These are phyloP conservation scores for Verbena officinalis DNA, from an alignment of 257 asterid species.

Conservation along the genomic window DNA sequence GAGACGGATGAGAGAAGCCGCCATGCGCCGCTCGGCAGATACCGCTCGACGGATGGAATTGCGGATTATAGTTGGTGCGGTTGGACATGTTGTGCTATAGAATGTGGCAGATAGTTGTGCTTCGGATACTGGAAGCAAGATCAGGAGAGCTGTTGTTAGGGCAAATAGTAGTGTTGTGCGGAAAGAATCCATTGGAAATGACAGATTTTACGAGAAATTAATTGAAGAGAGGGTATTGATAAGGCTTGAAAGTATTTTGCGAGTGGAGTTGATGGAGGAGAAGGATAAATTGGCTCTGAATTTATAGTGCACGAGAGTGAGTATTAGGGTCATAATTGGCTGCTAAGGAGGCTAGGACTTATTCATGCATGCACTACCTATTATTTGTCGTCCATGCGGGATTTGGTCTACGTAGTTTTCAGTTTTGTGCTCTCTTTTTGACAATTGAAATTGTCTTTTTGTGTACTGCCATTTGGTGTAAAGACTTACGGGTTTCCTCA, in stretches of 20 bases:
- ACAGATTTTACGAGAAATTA: too few species aligned
- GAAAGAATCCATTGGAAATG: background rate
- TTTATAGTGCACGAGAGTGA: constrained; percentile 25
- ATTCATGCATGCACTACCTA: background rate
- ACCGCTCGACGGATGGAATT: constrained; percentile 24
- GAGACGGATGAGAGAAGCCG: constrained; percentile 27
- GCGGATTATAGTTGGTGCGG: constrained; percentile 20
- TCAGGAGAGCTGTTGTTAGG: background rate
- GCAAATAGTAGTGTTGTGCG: background rate
- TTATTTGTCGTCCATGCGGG: background rate
- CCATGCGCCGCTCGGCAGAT: constrained; percentile 21
- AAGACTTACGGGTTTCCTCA: too few species aligned
- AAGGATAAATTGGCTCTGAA: background rate
- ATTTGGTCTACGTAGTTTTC: background rate
- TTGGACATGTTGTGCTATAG: constrained; percentile 24
- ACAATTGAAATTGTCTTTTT: background rate
- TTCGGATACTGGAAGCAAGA: constrained; percentile 26
- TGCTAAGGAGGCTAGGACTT: constrained; percentile 15
- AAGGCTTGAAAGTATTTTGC: background rate
- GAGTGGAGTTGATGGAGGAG: background rate
- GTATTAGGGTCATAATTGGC: constrained; percentile 13
- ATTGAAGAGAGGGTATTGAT: too few species aligned
- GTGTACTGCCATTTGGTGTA: too few species aligned
- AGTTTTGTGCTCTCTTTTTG: background rate
- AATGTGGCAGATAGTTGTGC: constrained; percentile 46